These are phyloP conservation scores for Globisporangium paddicum DNA, from an alignment of 352 stramenopile genomes.

Conservation along the genomic window DNA sequence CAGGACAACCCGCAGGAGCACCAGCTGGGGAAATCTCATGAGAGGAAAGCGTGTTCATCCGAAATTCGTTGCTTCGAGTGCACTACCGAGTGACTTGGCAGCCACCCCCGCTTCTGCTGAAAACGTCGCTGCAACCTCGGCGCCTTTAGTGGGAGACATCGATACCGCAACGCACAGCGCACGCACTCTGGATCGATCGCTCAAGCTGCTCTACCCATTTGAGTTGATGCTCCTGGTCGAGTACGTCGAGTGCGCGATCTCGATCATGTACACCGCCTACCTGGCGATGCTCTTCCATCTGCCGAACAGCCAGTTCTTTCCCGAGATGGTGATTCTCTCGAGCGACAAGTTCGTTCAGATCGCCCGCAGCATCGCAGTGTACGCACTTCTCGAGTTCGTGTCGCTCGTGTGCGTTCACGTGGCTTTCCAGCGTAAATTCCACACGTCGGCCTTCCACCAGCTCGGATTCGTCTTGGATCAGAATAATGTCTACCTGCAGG, in stretches of 20 bases:
- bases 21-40: not conserved
- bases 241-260: slow-evolving; percentile 14
- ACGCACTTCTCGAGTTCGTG: not conserved
- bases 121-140: not conserved
- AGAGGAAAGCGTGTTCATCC: not conserved
- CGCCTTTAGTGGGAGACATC: not conserved
- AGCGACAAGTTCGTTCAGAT: not conserved
- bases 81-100: not conserved
- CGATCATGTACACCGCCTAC: slow-evolving; percentile 5
- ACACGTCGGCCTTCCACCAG: not conserved
- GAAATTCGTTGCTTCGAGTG: not conserved
- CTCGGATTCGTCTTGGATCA: not conserved
- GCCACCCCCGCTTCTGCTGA: too few relatives aligned
- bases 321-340: not conserved
- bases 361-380: not conserved
- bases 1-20: not conserved
- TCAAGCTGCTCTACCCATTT: slow-evolving; percentile 1
- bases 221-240: slow-evolving; percentile 16
- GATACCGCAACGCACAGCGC: not conserved
- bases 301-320: not conserved
- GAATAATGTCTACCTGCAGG: not conserved
- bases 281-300: not conserved
- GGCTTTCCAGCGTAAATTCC: not conserved
- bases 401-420: not conserved
- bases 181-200: not conserved